Percentiles rank a stretch among this genome's conserved stretches.
Evolutionary conservation across 768 basidiomycete species (phyloP).

Genomic region (Russula foetens): DNA sequence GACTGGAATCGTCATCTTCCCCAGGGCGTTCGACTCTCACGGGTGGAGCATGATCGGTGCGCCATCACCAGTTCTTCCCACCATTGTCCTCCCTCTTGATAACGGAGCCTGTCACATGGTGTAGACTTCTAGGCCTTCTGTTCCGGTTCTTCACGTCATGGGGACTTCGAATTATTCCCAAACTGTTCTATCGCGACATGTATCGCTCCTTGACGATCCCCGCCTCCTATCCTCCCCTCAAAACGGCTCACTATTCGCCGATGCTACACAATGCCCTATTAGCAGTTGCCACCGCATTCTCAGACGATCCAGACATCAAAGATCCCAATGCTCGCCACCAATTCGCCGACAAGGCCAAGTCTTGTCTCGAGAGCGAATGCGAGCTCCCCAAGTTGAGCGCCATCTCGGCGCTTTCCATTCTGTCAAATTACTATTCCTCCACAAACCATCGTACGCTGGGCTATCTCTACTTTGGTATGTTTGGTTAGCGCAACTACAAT

Average conservation of each 20-base stretch:
- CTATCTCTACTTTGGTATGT: slow-evolving; percentile 35
- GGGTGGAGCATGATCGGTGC: slow-evolving; percentile 27
- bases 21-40: slow-evolving; percentile 25
- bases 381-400: slow-evolving; percentile 34
- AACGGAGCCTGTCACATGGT: neutral
- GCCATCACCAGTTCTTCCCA: neutral
- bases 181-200: slow-evolving; percentile 37
- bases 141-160: slow-evolving; percentile 35
- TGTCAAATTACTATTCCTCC: slow-evolving; percentile 34
- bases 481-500: neutral
- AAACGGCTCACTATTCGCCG: slow-evolving; percentile 56
- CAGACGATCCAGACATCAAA: slow-evolving; percentile 31
- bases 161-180: slow-evolving; percentile 33
- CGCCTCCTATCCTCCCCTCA: slow-evolving; percentile 25
- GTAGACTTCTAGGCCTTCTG: slow-evolving; percentile 31
- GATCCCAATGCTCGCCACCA: slow-evolving; percentile 24
- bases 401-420: slow-evolving; percentile 33
- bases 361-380: slow-evolving; percentile 33
- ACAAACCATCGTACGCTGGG: slow-evolving; percentile 36
- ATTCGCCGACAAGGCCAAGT: slow-evolving; percentile 34
- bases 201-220: slow-evolving; percentile 29
- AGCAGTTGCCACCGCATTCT: slow-evolving; percentile 33
- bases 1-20: slow-evolving; percentile 29
- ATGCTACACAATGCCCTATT: slow-evolving; percentile 66
- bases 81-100: neutral